Evolutionary conservation across 2,329 filamentous ascomycete species (phyloP), one percentile per base, ranked within the genome.

Genomic region (Hortaea werneckii): DNA sequence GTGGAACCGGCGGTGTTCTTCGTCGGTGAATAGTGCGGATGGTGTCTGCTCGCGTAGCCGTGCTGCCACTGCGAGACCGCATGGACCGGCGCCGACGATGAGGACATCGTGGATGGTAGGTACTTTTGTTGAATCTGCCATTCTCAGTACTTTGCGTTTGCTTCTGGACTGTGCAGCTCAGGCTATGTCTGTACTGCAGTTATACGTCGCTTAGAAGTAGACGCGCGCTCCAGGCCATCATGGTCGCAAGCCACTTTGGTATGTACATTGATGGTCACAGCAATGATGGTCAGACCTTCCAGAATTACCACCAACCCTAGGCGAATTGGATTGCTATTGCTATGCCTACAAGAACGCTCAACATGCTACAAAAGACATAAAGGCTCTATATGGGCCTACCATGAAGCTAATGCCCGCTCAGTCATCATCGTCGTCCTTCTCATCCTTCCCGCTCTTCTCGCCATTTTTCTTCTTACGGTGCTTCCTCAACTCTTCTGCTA

Each of bases 21-120:
- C 83, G 58, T 90, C 85, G 0, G 85, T 89, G 65, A 90, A 90
- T 43, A 88, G 78, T 1, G 85, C 84, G 0, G 82, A 85, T 0
- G 85, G 85, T 0, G 83, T 84, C 45, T 75, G 72, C 64, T 90
- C 85, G 37, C 77, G 75, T 1, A 90, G 73, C 4, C 85, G 76
- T 1, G 84, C 79, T 6, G 86, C 83, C 5, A 84, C 77, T 5
- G 83, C 83, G 3, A 90, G 78, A 4, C 85, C 84, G 52, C 80
- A 84, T 4, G 85, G 84, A 0, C 86, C 85, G 5, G 80, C 83
- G 6, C 85, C 85, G 37, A 89, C 67, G 58, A 87, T 83, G 47
- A 86, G 66, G 6, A 88, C 78, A 58, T 88, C 83, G 63, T 79
- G 74, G 41, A 72, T 57, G 6, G 28, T 35, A 35, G 32, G 32